Percentiles rank a stretch among this genome's conserved stretches.
Conservation (phyloP, 768 basidiomycete species). For the Boletus sensibilis region DNA sequence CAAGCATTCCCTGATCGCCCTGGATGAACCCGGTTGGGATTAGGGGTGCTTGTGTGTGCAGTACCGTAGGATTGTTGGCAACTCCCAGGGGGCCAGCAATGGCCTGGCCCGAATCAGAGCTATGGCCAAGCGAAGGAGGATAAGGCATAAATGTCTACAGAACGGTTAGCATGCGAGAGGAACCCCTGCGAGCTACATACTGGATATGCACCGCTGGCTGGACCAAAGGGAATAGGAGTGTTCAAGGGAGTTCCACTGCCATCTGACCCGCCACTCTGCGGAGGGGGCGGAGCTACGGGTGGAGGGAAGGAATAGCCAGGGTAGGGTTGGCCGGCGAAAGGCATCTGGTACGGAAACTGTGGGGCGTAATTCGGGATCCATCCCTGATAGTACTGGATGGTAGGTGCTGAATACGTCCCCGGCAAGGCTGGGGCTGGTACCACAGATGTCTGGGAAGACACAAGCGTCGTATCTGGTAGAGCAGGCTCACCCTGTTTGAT, state of each 20-base stretch:
- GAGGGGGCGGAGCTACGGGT: constrained; percentile 23
- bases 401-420: constrained; percentile 39
- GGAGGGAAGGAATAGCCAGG: constrained; percentile 42
- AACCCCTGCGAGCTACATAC: constrained; percentile 36
- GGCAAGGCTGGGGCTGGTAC: constrained; percentile 17
- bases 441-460: constrained; percentile 31
- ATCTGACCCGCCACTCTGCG: constrained; percentile 39
- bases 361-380: constrained; percentile 57
- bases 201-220: constrained; percentile 42
- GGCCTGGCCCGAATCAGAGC: constrained; percentile 26
- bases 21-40: constrained; percentile 69
- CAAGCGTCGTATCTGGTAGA: constrained; percentile 2
- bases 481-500: constrained; percentile 26
- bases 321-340: constrained; percentile 46
- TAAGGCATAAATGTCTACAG: constrained; percentile 51
- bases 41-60: constrained; percentile 50
- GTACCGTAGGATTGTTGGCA: constrained; percentile 9
- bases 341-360: constrained; percentile 50
- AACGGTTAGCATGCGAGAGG: constrained; percentile 9
- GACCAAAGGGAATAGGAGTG: constrained; percentile 37
- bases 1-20: constrained; percentile 68
- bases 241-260: constrained; percentile 33
- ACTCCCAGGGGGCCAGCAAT: constrained; percentile 19
- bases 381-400: constrained; percentile 48
- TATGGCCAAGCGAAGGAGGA: constrained; percentile 38